Evolutionary conservation across 208 protist genomes (phyloP), one percentile per base, ranked within the genome.

Genomic region (Leishmania guyanensis): DNA sequence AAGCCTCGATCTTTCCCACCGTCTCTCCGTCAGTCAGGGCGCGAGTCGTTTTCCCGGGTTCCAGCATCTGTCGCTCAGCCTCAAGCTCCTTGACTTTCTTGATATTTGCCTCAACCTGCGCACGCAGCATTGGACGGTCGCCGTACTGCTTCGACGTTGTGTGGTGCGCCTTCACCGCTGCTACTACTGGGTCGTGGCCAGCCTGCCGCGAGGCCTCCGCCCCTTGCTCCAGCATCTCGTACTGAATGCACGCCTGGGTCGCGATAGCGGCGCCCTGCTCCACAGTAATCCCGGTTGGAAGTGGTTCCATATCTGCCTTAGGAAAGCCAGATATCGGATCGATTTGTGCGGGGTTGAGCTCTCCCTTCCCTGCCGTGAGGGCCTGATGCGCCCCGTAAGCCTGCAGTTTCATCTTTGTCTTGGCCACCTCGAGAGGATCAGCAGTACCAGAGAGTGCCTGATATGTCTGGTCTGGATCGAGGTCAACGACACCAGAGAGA

Each of bases 391-490:
- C 94, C 50, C 91, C 92, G 81, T 97, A 97, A 14, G 91, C 87
- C 70, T 94, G 85, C 53, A 97, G 88, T 70, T 95, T 95, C 87
- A 95, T 90, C 86, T 97, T 97, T 66, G 94, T 96, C 81, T 93
- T 92, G 10, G 93, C 92, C 4, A 96, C 92, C 82, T 95, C 94
- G 36, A 95, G 80, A 46, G 92, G 92, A 75, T 97, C 92, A 0
- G 92, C 94, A 33, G 91, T 94, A 36, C 94, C 94, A 53, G 90
- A 90, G 33, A 97, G 91, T 46, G 92, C 89, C 78, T 97, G 92
- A 78, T 95, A 95, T 56, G 93, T 92, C 86, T 97, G 94, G 66
- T 97, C 92, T 20, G 91, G 89, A 77, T 97, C 94, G 29, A 97
- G 82, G 76, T 96, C 92, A 6, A 97, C 84, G 22, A 96, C 90